Percentiles rank a stretch among this genome's conserved stretches.
Evolutionary conservation across 192 early-diverging fungal genomes (phyloP).

Genomic region (Umbelopsis vinacea): DNA sequence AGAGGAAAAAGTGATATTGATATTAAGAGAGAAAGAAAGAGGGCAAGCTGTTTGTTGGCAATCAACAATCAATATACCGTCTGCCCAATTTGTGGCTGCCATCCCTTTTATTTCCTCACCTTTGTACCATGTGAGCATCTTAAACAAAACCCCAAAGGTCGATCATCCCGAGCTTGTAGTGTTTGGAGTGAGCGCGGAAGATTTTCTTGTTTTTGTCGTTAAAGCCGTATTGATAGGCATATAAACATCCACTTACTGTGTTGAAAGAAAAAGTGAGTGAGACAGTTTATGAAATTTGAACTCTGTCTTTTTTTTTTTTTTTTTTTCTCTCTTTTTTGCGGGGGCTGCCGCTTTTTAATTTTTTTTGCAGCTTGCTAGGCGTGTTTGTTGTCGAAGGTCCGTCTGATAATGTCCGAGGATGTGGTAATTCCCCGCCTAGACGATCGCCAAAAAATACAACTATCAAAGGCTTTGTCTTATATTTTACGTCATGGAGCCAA

Average conservation of each 20-base stretch:
- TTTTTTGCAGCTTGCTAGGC: too few species aligned
- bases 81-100: constrained; percentile 16
- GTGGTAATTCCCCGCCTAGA: constrained; percentile 20
- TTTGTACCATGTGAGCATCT: constrained; percentile 12
- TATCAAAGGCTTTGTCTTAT: constrained; percentile 83
- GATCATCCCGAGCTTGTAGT: neutral
- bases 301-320: too few species aligned
- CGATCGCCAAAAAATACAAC: constrained; percentile 41
- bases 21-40: constrained; percentile 2
- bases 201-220: neutral
- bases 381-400: too few species aligned
- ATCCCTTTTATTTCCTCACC: constrained; percentile 16
- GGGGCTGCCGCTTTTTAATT: neutral
- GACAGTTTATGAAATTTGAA: neutral
- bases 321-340: too few species aligned
- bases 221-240: too few species aligned
- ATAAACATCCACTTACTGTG: too few species aligned
- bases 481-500: constrained; percentile 84
- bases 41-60: neutral
- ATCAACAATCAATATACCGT: constrained; percentile 17
- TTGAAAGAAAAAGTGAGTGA: neutral
- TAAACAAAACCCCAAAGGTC: neutral
- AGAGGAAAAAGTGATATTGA: too few species aligned
- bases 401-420: constrained; percentile 19
- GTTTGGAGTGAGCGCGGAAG: constrained; percentile 7